Evolutionary conservation across 2,329 filamentous ascomycete species (phyloP).

Genomic region (Sclerotinia trifoliorum): DNA sequence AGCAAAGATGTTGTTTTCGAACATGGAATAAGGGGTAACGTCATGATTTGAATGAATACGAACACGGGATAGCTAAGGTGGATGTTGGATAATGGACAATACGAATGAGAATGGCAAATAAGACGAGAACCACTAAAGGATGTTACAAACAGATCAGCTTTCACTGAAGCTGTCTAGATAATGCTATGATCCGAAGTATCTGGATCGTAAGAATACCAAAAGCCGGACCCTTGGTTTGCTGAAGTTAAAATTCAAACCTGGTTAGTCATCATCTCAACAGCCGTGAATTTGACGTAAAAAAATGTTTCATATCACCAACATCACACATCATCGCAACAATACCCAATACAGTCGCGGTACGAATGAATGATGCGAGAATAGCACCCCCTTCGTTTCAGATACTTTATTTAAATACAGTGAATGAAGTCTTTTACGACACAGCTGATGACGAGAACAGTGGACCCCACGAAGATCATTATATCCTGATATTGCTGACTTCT

Average conservation of each 20-base stretch:
- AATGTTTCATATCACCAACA: too few relatives aligned
- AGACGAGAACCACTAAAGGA: too few relatives aligned
- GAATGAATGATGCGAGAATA: background rate
- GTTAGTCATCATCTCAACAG: background rate
- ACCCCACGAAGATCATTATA: conserved; percentile 6
- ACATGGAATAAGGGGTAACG: background rate
- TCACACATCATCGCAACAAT: background rate
- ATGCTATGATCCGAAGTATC: background rate
- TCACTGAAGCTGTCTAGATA: too few relatives aligned
- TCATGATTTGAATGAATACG: background rate
- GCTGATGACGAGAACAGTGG: background rate
- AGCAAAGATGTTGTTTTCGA: background rate
- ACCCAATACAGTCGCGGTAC: background rate
- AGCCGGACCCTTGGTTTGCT: background rate
- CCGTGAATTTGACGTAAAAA: background rate
- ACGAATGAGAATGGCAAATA: too few relatives aligned
- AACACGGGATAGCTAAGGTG: background rate
- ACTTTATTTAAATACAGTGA: background rate
- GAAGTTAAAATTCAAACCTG: background rate
- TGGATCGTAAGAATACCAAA: background rate
- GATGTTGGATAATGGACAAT: background rate
- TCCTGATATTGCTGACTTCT: background rate
- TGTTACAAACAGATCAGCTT: too few relatives aligned
- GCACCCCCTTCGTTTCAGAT: background rate
- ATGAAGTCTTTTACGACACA: background rate